Evolutionary conservation across 2,329 filamentous ascomycete genomes (phyloP).

Genomic region (Nannizziopsis arthrosporioides): DNA sequence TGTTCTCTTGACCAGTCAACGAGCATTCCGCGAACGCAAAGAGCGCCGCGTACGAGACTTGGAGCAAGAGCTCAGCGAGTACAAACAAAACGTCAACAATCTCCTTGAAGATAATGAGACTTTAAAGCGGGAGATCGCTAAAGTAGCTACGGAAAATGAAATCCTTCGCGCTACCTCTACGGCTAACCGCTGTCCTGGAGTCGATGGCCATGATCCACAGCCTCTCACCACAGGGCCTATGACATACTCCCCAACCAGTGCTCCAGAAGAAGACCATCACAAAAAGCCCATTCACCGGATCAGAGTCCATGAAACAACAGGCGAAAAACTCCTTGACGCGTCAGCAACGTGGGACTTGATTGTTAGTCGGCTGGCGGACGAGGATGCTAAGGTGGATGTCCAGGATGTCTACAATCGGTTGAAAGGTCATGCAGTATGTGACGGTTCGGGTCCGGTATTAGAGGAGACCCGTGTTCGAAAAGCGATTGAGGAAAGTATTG

Average conservation of each 20-base stretch:
- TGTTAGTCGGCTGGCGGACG: constrained; percentile 64
- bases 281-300: constrained; percentile 52
- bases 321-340: constrained; percentile 59
- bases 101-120: constrained; percentile 76
- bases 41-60: constrained; percentile 89
- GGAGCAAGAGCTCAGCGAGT: constrained; percentile 66
- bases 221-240: constrained; percentile 54
- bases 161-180: constrained; percentile 70
- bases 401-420: constrained; percentile 67
- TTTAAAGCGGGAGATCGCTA: constrained; percentile 70
- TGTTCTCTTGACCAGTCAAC: constrained; percentile 53
- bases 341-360: constrained; percentile 85
- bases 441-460: constrained; percentile 81
- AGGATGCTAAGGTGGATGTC: constrained; percentile 67
- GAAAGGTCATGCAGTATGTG: constrained; percentile 63
- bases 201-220: constrained; percentile 15
- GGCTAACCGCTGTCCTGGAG: constrained; percentile 27
- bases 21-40: constrained; percentile 91
- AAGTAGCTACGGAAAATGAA: constrained; percentile 80
- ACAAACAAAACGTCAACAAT: constrained; percentile 62
- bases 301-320: constrained; percentile 49
- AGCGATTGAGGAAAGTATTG: constrained; percentile 68
- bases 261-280: constrained; percentile 13
- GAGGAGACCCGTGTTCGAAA: constrained; percentile 60
- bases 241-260: constrained; percentile 58